phyloP scores from a whole-genome alignment of 2,329 filamentous ascomycete species.

The Hypoxylon sp. region DNA sequence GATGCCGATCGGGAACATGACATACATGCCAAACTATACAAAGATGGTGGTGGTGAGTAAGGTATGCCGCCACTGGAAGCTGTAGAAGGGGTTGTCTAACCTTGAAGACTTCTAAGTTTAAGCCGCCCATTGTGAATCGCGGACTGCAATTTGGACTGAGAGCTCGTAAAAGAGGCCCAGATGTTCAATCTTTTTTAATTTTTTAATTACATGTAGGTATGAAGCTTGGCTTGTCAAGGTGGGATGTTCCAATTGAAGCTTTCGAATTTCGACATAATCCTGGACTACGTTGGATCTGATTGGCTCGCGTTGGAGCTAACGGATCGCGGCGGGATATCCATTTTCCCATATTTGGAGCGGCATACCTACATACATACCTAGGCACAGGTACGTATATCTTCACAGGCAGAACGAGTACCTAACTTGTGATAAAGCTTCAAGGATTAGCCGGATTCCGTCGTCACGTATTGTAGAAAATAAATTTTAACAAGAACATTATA shows the following conservation, averaged over 20 bases:
- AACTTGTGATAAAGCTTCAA: neutral
- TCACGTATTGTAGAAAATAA: no score
- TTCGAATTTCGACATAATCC: slow-evolving; percentile 2
- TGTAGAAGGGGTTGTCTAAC: slow-evolving; percentile 55
- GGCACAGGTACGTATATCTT: no score
- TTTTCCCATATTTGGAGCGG: no score
- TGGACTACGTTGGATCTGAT: slow-evolving; percentile 13
- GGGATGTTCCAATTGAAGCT: slow-evolving; percentile 17
- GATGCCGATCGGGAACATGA: slow-evolving; percentile 97
- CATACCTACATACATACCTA: no score
- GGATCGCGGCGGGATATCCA: slow-evolving; percentile 15
- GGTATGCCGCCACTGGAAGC: slow-evolving; percentile 1
- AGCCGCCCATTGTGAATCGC: slow-evolving; percentile 69
- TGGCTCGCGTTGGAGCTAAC: neutral
- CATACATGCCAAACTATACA: slow-evolving; percentile 93
- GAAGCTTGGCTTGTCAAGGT: neutral
- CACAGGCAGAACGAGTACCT: no score
- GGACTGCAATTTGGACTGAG: neutral
- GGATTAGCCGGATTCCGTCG: neutral
- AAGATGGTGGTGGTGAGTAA: slow-evolving; percentile 7
- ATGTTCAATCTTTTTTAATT: neutral
- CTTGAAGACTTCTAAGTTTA: slow-evolving; percentile 96
- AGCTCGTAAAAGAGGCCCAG: slow-evolving; percentile 1
- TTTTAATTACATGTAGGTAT: slow-evolving; percentile 6
- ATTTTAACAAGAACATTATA: slow-evolving; percentile 14